Percentiles rank a stretch among this genome's conserved stretches.
These are phyloP conservation scores for Corinectria fuckeliana DNA, from an alignment of 2,329 filamentous ascomycete genomes.

Conservation along the genomic window DNA sequence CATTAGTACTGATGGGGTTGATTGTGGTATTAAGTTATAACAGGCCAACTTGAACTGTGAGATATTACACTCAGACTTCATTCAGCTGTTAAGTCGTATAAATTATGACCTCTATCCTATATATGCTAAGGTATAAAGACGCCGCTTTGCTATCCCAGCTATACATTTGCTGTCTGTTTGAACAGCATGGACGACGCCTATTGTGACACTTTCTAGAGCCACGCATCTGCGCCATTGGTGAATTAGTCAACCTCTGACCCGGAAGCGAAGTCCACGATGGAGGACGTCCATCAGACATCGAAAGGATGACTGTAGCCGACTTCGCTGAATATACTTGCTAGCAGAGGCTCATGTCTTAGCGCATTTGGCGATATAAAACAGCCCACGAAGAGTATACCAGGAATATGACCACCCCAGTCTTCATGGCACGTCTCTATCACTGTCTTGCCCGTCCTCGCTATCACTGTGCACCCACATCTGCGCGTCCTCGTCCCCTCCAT, in stretches of 20 bases:
- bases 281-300: too few species aligned
- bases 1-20: background rate
- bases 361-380: too few species aligned
- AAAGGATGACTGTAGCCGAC: too few species aligned
- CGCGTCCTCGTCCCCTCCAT: background rate
- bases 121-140: background rate
- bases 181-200: too few species aligned
- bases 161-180: too few species aligned
- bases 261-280: too few species aligned
- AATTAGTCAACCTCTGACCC: too few species aligned
- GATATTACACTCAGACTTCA: background rate
- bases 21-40: background rate
- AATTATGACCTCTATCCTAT: background rate
- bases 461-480: constrained; percentile 4
- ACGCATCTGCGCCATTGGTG: too few species aligned
- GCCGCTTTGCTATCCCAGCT: background rate
- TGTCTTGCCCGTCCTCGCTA: background rate
- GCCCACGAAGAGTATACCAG: background rate
- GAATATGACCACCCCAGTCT: background rate
- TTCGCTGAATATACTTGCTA: too few species aligned
- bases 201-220: too few species aligned
- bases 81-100: background rate
- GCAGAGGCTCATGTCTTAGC: too few species aligned
- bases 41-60: background rate
- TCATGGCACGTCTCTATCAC: background rate